These are phyloP conservation scores for Diplodia mutila DNA, from an alignment of 2,329 filamentous ascomycete genomes.

Conservation along the genomic window DNA sequence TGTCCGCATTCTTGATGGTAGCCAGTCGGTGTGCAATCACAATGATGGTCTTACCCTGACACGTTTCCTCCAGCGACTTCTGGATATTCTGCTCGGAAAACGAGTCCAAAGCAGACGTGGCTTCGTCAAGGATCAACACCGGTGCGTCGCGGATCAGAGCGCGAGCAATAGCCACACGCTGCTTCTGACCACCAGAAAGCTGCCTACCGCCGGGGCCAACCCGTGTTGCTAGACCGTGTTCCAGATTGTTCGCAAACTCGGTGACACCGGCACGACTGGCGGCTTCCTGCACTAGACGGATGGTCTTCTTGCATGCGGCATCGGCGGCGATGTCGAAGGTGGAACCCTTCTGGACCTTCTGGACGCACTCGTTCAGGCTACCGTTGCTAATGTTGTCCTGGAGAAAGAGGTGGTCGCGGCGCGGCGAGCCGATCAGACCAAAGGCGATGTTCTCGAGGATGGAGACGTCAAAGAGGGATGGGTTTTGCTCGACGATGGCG, in stretches of 20 bases:
- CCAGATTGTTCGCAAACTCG: conserved; percentile 14
- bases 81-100: conserved; percentile 65
- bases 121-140: conserved; percentile 60
- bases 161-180: conserved; percentile 90
- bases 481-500: conserved; percentile 56
- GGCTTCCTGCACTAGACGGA: conserved; percentile 5
- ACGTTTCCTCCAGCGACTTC: conserved; percentile 64
- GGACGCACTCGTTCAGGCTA: conserved; percentile 27
- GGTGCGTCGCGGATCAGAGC: conserved; percentile 90
- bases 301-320: not conserved
- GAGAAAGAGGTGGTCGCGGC: conserved; percentile 1
- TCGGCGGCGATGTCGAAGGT: not conserved
- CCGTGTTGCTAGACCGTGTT: conserved; percentile 71
- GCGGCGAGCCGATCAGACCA: conserved; percentile 40
- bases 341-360: conserved; percentile 49
- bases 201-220: conserved; percentile 83
- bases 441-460: conserved; percentile 60
- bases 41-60: conserved; percentile 47
- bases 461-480: conserved; percentile 55
- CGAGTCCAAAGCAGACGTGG: conserved; percentile 28
- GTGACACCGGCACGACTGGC: not conserved
- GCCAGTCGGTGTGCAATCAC: conserved; percentile 47
- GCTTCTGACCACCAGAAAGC: conserved; percentile 89
- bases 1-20: conserved; percentile 44
- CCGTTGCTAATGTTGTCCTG: not conserved